Evolutionary conservation across 169 alveolate species (phyloP).

Genomic region (Cryptosporidium sp.): DNA sequence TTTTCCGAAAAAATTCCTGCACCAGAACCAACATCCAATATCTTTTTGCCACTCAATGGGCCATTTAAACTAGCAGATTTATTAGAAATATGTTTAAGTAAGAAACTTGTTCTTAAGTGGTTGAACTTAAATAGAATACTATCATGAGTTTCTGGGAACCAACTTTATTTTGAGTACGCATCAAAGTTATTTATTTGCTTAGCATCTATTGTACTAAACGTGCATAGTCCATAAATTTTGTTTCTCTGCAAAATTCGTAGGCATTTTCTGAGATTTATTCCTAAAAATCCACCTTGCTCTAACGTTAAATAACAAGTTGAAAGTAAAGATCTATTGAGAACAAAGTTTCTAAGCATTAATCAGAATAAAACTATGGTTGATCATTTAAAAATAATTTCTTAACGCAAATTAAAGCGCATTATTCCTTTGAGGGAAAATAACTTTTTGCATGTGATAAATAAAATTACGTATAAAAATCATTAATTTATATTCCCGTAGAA

Average conservation of each 20-base stretch:
- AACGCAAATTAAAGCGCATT: background rate
- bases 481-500: background rate
- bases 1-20: conserved; percentile 17
- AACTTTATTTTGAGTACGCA: background rate
- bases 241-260: background rate
- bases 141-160: conserved; percentile 8
- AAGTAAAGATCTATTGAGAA: background rate
- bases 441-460: background rate
- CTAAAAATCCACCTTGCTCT: background rate
- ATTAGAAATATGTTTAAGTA: conserved; percentile 2
- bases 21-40: conserved; percentile 38
- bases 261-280: background rate
- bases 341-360: background rate
- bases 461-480: background rate
- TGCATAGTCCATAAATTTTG: background rate
- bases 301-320: background rate
- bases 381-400: background rate
- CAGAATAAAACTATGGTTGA: background rate
- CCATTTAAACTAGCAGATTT: conserved; percentile 18
- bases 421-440: background rate
- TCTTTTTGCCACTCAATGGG: background rate
- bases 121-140: background rate
- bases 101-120: background rate
- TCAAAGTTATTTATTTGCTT: conserved; percentile 18
- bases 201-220: background rate